Evolutionary conservation across 2,329 filamentous ascomycete species (phyloP), one percentile per base, ranked within the genome.

Genomic region (Hypoxylon sp.): DNA sequence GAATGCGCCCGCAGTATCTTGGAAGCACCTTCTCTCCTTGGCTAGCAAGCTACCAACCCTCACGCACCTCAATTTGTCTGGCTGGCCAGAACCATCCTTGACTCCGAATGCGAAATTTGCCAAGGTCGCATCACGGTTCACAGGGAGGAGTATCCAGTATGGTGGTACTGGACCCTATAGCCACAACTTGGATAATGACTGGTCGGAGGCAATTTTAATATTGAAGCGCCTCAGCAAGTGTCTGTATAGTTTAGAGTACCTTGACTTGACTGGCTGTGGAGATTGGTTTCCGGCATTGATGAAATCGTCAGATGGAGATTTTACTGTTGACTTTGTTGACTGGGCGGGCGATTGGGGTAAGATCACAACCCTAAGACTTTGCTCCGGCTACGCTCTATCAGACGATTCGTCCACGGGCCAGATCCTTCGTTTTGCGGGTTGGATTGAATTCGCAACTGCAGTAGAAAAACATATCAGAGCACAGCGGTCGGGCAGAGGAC

Each of bases 31-130:
- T 3, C 79, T 91, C 24, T 72, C 81, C 1, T 76, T 91, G n/a
- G 83, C 87, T 0, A 76, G 80, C 10, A 87, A 85, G 70, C 76
- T 89, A 5, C 82, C 82, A 0, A 84, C 81, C 13, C 78, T 91
- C 42, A 91, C 88, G 1, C 88, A 91, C 72, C 80, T 91, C 44
- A 88, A 85, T 70, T 81, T 91, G 5, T 87, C 88, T 14, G 86
- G 85, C 74, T 91, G 89, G 89, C 88, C 89, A 1, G 83, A 84
- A 54, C 89, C 89, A 1, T 84, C 83, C 14, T 78, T 88, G n/a
- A 87, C 87, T 1, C 86, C 86, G 8, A 85, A 86, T 70, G 83
- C 87, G 5, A 84, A 81, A 63, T 80, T 80, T 26, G 78, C 85
- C 0, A 83, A 84, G 1, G 77, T 89, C 1, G 77, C 81, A 1